These are phyloP conservation scores for Hypoxylon sp. DNA, from an alignment of 2,329 filamentous ascomycete genomes.

Conservation along the genomic window DNA sequence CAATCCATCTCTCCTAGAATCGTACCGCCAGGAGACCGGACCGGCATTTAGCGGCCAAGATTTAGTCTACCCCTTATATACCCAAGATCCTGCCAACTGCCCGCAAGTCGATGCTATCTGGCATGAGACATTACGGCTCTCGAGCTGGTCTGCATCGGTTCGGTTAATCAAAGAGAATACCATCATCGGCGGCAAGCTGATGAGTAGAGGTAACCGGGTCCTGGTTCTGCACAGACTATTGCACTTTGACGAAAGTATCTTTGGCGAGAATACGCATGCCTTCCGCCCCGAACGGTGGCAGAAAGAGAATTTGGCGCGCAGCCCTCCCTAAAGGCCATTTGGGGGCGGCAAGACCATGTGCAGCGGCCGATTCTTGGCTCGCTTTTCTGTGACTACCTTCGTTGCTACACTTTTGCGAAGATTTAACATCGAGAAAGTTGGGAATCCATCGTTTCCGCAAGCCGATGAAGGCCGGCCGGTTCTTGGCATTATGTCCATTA, in stretches of 20 bases:
- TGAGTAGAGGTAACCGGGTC: conserved; percentile 49
- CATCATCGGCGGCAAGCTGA: conserved; percentile 49
- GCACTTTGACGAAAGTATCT: conserved; percentile 49
- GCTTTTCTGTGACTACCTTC: conserved; percentile 35
- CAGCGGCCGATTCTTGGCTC: conserved; percentile 47
- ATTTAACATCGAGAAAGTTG: conserved; percentile 39
- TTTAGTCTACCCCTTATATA: conserved; percentile 53
- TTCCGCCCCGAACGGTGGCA: conserved; percentile 40
- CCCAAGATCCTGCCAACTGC: conserved; percentile 49
- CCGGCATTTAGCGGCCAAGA: conserved; percentile 49
- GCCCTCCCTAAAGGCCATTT: conserved; percentile 48
- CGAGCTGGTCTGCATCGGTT: conserved; percentile 47
- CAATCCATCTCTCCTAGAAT: conserved; percentile 38
- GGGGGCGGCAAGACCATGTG: conserved; percentile 53
- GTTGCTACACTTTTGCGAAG: conserved; percentile 47
- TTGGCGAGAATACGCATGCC: conserved; percentile 27
- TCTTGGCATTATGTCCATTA: conserved; percentile 34
- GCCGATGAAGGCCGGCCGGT: conserved; percentile 40
- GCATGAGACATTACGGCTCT: conserved; percentile 50
- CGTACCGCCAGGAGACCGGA: conserved; percentile 45
- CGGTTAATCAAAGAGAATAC: conserved; percentile 46
- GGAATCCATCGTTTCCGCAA: conserved; percentile 19
- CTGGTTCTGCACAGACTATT: conserved; percentile 51
- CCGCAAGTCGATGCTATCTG: conserved; percentile 48
- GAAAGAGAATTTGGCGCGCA: conserved; percentile 11